Percentiles rank a stretch among this genome's conserved stretches.
Evolutionary conservation across 2,329 filamentous ascomycete genomes (phyloP).

Genomic region (Atkinsonella texensis): DNA sequence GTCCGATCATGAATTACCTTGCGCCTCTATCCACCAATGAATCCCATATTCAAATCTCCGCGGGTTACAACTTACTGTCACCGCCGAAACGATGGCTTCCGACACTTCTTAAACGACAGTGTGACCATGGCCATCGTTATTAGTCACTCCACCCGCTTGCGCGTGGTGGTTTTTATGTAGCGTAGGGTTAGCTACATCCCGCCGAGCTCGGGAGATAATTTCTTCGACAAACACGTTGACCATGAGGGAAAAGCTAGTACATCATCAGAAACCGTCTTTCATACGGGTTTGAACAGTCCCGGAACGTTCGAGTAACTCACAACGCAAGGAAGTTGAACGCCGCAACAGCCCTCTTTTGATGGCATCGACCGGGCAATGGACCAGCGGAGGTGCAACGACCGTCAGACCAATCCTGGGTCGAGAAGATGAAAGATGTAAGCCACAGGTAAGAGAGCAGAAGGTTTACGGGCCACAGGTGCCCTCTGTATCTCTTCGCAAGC

Average conservation of each 20-base stretch:
- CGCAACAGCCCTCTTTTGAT: constrained; percentile 12
- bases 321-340: constrained; percentile 15
- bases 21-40: too few relatives aligned
- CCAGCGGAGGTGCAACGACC: constrained; percentile 4
- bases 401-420: constrained; percentile 13
- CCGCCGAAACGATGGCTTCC: too few relatives aligned
- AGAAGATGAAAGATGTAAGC: constrained; percentile 17
- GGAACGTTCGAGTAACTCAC: constrained; percentile 7
- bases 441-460: constrained; percentile 16
- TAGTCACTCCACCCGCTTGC: background rate
- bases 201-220: background rate
- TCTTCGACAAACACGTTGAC: constrained; percentile 10
- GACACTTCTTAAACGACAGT: background rate
- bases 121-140: background rate
- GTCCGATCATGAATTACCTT: too few relatives aligned
- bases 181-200: background rate
- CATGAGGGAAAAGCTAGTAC: constrained; percentile 10
- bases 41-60: too few relatives aligned
- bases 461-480: constrained; percentile 12
- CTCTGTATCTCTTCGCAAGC: constrained; percentile 10
- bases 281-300: background rate
- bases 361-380: constrained; percentile 7
- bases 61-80: too few relatives aligned
- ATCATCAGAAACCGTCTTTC: too few relatives aligned
- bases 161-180: background rate